These are phyloP conservation scores for Penicillium psychrofluorescens DNA, from an alignment of 495 filamentous ascomycete species.

Conservation along the genomic window DNA sequence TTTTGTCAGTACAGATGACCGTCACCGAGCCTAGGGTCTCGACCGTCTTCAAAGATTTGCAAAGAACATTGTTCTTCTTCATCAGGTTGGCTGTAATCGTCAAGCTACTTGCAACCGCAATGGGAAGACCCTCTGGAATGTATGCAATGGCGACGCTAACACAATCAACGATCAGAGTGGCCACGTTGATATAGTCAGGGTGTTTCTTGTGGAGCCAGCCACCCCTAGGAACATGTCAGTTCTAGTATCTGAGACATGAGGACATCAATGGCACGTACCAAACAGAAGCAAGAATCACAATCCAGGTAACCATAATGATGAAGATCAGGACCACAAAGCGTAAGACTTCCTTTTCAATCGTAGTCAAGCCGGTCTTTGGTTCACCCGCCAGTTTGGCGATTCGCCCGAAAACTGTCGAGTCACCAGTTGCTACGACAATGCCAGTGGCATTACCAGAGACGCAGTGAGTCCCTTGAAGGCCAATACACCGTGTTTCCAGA, in stretches of 20 bases:
- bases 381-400: slow-evolving; percentile 57
- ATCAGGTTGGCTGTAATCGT: slow-evolving; percentile 55
- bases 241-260: too few species aligned
- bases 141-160: slow-evolving; percentile 62
- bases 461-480: slow-evolving; percentile 60
- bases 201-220: slow-evolving; percentile 51
- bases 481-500: slow-evolving; percentile 65
- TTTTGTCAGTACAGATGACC: slow-evolving; percentile 65
- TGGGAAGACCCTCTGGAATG: slow-evolving; percentile 62
- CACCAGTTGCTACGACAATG: slow-evolving; percentile 52
- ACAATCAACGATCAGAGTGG: slow-evolving; percentile 53
- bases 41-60: slow-evolving; percentile 60
- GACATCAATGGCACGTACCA: slow-evolving; percentile 33
- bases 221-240: slow-evolving; percentile 31
- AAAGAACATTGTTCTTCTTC: slow-evolving; percentile 55
- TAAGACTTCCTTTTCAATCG: slow-evolving; percentile 56
- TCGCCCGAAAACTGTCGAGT: slow-evolving; percentile 54
- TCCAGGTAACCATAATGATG: slow-evolving; percentile 41
- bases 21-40: slow-evolving; percentile 63
- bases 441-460: slow-evolving; percentile 51
- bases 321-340: slow-evolving; percentile 59
- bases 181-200: slow-evolving; percentile 57
- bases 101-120: slow-evolving; percentile 50
- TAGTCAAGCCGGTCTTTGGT: slow-evolving; percentile 49
- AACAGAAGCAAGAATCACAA: slow-evolving; percentile 49